Evolutionary conservation across 106 monocot genomes (phyloP).

Genomic region (Agapanthus africanus): DNA sequence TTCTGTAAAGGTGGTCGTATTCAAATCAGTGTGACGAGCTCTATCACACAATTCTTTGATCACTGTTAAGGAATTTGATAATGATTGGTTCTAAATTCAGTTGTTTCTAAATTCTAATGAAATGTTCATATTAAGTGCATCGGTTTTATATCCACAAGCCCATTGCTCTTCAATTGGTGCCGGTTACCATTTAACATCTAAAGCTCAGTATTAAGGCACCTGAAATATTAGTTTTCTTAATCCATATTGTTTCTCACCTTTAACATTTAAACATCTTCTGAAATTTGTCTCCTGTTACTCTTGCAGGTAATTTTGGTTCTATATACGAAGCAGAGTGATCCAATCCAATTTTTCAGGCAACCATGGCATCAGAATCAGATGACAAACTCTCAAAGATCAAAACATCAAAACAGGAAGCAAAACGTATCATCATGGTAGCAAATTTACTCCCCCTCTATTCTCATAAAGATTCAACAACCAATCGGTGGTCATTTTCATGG

Average conservation of each 20-base stretch:
- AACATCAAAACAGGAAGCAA: background rate
- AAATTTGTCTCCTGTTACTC: background rate
- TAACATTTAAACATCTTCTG: background rate
- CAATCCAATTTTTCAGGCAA: no score
- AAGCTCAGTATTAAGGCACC: no score
- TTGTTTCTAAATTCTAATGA: background rate
- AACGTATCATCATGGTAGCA: conserved; percentile 36
- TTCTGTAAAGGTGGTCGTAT: background rate
- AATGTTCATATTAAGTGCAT: background rate
- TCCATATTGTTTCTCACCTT: no score
- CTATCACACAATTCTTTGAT: background rate
- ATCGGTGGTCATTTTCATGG: conserved; percentile 29
- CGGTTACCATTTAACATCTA: no score
- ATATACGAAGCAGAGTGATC: background rate
- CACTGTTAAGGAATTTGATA: background rate
- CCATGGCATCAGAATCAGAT: conserved; percentile 28
- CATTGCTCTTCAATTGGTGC: no score
- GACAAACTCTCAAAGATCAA: conserved; percentile 16
- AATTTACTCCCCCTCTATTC: conserved; percentile 38
- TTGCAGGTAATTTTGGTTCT: conserved; percentile 7
- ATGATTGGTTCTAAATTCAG: background rate
- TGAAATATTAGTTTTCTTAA: background rate
- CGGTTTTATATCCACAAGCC: no score
- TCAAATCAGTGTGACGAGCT: background rate
- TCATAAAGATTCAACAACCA: conserved; percentile 25